Evolutionary conservation across 345 rosid genomes (phyloP).

Genomic region (Camelina sativa): DNA sequence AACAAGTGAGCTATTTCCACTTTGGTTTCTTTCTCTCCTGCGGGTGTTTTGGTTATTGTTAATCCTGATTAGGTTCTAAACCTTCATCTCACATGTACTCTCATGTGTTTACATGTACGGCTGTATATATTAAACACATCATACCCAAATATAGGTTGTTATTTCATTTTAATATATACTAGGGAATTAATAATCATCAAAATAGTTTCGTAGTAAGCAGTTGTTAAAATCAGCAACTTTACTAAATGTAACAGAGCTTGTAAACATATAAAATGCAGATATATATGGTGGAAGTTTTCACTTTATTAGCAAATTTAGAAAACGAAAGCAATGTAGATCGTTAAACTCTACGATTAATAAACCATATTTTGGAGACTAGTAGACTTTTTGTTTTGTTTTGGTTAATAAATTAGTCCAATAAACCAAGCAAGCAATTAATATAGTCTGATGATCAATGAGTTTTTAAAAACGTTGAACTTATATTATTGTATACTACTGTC

Average conservation of each 20-base stretch:
- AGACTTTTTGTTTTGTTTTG: neutral
- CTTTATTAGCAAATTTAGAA: no score
- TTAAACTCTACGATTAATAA: slow-evolving; percentile 16
- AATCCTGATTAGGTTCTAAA: slow-evolving; percentile 1
- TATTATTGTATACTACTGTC: slow-evolving; percentile 3
- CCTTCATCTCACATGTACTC: neutral
- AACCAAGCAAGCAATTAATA: slow-evolving; percentile 11
- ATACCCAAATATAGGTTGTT: no score
- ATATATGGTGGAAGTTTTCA: no score
- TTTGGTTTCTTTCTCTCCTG: neutral
- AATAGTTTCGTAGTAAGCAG: neutral
- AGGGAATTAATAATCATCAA: neutral
- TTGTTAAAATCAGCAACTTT: neutral
- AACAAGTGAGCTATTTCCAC: slow-evolving; percentile 10
- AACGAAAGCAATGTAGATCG: neutral
- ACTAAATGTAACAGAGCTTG: neutral
- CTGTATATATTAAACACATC: neutral
- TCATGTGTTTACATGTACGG: slow-evolving; percentile 23
- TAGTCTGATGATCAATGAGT: slow-evolving; percentile 13
- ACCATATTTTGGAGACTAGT: slow-evolving; percentile 2
- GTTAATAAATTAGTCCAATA: slow-evolving; percentile 13
- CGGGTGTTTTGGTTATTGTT: neutral
- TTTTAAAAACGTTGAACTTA: slow-evolving; percentile 28
- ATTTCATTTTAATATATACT: neutral
- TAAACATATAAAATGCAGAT: no score